Percentiles rank a stretch among this genome's conserved stretches.
phyloP scores from a whole-genome alignment of 2,329 filamentous ascomycete genomes.

The Hortaea werneckii region DNA sequence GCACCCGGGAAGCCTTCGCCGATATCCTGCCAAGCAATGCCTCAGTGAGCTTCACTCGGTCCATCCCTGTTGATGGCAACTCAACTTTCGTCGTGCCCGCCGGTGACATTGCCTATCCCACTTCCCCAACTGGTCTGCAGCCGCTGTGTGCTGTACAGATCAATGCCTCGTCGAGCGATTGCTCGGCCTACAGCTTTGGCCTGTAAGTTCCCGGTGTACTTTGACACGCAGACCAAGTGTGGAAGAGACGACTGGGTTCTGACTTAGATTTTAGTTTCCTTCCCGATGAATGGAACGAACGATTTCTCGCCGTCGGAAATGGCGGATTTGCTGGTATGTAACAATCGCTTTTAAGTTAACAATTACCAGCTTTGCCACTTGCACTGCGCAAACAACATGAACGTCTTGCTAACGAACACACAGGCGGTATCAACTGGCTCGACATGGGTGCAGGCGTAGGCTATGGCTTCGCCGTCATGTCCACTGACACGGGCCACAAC shows the following conservation, averaged over 20 bases:
- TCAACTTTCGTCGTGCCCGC: slow-evolving; percentile 30
- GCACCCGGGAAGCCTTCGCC: slow-evolving; percentile 25
- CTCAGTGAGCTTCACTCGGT: slow-evolving; percentile 26
- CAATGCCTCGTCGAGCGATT: slow-evolving; percentile 19
- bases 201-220: slow-evolving; percentile 3
- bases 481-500: slow-evolving; percentile 38
- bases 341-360: neutral
- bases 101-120: slow-evolving; percentile 31
- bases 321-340: slow-evolving; percentile 29
- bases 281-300: slow-evolving; percentile 22
- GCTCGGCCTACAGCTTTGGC: slow-evolving; percentile 22
- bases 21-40: slow-evolving; percentile 25
- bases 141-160: slow-evolving; percentile 23
- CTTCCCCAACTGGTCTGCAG: slow-evolving; percentile 25
- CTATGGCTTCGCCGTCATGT: slow-evolving; percentile 36
- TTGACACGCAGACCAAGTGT: too few relatives aligned
- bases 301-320: slow-evolving; percentile 34
- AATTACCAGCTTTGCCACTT: too few relatives aligned
- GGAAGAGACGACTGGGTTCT: too few relatives aligned
- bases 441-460: slow-evolving; percentile 35
- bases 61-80: slow-evolving; percentile 19
- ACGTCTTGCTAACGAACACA: neutral
- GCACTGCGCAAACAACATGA: too few relatives aligned
- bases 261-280: slow-evolving; percentile 11
- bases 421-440: slow-evolving; percentile 38